Base-by-base conservation (phyloP, 106 monocot species). In the Triglochin maritima region DNA sequence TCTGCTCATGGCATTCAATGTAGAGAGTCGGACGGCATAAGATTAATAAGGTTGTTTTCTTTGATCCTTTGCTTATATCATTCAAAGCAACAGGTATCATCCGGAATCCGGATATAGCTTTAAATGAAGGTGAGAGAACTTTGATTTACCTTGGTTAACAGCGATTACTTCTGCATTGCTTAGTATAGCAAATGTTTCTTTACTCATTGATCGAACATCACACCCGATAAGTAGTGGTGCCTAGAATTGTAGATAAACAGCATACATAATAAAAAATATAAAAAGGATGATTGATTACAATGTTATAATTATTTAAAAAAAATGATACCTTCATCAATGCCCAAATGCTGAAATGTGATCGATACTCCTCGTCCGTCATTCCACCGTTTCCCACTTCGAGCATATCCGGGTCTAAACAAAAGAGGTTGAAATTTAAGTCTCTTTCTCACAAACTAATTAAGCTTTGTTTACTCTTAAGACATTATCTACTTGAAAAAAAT, bases 291-390 rank as follows among this genome's bases (percentile, higher is more conserved):
- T 15, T 5, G 12, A 49, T 2, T 17, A 50, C 11, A 9, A 67
- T 5, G 52, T 7, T 12, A n/a, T 55, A 5, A 65, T 49, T 50
- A 14, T 4, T 14, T 17, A 49, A 13, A 65, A 49, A 17, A 5
- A 17, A 3, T 4, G 8, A 44, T 79, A 89, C 94, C 89, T 94
- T 94, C 54, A 67, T 76, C 50, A 94, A 69, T 69, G 94, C 84
- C 94, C 94, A 94, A n/a, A 94, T 89, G 80, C 89, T 87, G 65
- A 94, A 94, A 52, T 94, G 94, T 13, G 86, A 84, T 13, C 80
- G 71, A 57, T 94, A 94, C 71, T 94, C 93, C 48, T 89, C 89
- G 11, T 57, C 73, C 9, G 89, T 74, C 93, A 94, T 94, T 12
- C 86, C 84, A 46, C 93, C 89, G 68, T 94, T 94, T 44, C 93